Conservation (phyloP, 371 early-diverging fungal species). For the Smittium culicis region DNA sequence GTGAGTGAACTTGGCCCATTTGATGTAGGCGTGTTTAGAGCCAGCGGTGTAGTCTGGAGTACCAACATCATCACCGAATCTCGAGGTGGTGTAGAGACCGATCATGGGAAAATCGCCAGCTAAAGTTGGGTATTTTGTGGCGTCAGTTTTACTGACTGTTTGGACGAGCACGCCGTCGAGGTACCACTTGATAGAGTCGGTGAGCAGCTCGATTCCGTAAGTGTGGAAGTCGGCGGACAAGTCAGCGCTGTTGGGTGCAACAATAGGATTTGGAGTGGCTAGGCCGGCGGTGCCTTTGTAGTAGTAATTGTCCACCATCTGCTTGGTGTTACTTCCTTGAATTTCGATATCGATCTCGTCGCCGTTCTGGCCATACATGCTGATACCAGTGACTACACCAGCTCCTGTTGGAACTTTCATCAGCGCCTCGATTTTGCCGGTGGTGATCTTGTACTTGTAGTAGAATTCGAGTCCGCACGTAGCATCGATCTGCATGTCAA, state of each 20-base stretch:
- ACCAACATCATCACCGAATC: not conserved
- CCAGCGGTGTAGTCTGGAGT: not conserved
- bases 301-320: not conserved
- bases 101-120: conserved; percentile 16
- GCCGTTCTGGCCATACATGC: not conserved
- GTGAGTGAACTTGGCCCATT: not conserved
- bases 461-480: not conserved
- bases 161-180: not conserved
- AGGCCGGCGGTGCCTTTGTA: not conserved
- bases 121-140: not conserved
- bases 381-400: not conserved
- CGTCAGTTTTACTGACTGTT: not conserved
- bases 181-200: not conserved
- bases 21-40: not conserved
- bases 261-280: not conserved
- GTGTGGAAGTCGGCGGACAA: not conserved
- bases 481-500: not conserved
- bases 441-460: not conserved
- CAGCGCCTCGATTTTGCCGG: not conserved
- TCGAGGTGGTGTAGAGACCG: conserved; percentile 1
- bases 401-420: not conserved
- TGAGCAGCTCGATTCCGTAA: not conserved
- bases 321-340: not conserved
- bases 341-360: not conserved
- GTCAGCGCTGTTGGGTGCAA: conserved; percentile 13